phyloP scores from a whole-genome alignment of 495 filamentous ascomycete genomes.

The Podospora didyma region DNA sequence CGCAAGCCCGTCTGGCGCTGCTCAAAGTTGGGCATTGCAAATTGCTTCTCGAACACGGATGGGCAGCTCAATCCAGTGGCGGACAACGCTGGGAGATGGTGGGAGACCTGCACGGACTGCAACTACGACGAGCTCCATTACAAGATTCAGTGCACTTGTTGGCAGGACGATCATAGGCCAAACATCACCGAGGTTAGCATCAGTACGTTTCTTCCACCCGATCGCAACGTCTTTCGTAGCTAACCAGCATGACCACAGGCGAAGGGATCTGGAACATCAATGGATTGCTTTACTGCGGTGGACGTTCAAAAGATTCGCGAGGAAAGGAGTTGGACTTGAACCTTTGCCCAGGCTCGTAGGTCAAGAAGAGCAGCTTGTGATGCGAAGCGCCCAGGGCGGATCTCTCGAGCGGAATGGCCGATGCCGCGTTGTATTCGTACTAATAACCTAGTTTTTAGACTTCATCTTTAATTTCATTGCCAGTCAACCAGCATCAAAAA shows the following conservation, averaged over 20 bases:
- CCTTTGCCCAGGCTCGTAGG: not conserved
- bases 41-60: constrained; percentile 4
- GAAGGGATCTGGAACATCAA: constrained; percentile 2
- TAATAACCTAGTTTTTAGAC: not conserved
- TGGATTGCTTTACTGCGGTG: not conserved
- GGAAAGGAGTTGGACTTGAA: not conserved
- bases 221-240: not conserved
- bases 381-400: not conserved
- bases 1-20: not conserved
- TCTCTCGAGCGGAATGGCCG: too few species aligned
- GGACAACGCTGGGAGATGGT: constrained; percentile 1
- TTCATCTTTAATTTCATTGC: not conserved
- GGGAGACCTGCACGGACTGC: constrained; percentile 1
- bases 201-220: not conserved
- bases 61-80: not conserved
- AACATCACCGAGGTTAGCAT: not conserved
- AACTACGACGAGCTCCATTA: not conserved
- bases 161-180: not conserved
- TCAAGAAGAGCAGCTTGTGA: not conserved
- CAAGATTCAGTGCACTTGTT: constrained; percentile 4
- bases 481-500: not conserved
- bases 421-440: not conserved
- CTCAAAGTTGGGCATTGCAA: not conserved
- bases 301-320: not conserved
- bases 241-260: not conserved